Evolutionary conservation across 257 asterid species (phyloP), one percentile per base, ranked within the genome.

Genomic region (Plectranthus barbatus): DNA sequence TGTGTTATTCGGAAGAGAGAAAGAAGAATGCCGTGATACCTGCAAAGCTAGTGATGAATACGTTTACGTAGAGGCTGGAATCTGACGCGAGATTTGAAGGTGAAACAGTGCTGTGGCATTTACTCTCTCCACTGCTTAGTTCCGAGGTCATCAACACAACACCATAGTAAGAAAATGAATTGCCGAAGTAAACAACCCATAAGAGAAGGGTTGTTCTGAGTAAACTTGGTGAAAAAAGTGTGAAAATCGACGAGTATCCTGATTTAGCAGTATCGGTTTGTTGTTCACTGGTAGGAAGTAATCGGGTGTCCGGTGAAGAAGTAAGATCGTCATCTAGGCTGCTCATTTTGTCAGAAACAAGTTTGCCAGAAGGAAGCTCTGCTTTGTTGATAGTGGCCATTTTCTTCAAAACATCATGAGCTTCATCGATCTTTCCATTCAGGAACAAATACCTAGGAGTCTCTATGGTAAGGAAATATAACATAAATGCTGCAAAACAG

Each of bases 381-480:
- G 66, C 80, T 66, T 60, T 33, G 59, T 87, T 87, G 9, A 78
- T 50, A 13, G 56, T 20, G 7, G 91, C 84, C 71, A 83, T 81
- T 68, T 75, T 76, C 69, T 56, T 77, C 73, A 87, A 70, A 36
- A 87, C 56, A 40, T 72, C 56, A 11, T 83, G 75, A 0, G 84
- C 85, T 13, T 85, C 91, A 9, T 18, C 45, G 69, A 85, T 74
- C 57, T 70, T 72, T 0, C 87, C 84, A 9, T 74, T 75, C 66
- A 67, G 70, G 71, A 57, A 83, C 8, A 87, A 71, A 65, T 83
- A 87, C 65, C 96, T 81, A 0, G 94, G 96, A 73, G 89, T 83
- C 78, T 87, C 96, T 39, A 80, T 31, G 10, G 81, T 81, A 49
- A 83, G 66, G 51, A 75, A 58, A 74, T 78, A 85, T 39, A 87